Evolutionary conservation across 192 early-diverging fungal species (phyloP).

Genomic region (Helicostylum pulchrum): DNA sequence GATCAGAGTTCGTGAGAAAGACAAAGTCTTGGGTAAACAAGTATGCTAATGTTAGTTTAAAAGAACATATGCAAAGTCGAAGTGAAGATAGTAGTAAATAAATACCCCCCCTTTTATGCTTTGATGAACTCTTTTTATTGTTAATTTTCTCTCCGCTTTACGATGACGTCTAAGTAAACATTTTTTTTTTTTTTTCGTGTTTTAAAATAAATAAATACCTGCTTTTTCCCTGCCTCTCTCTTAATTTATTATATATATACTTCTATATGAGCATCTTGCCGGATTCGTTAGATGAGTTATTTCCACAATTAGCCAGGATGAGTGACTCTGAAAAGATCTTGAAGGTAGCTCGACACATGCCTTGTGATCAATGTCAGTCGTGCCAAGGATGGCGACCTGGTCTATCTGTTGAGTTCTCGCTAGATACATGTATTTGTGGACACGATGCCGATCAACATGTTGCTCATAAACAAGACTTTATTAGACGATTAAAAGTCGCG

Average conservation of each 20-base stretch:
- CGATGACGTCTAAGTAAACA: too few species aligned
- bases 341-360: conserved; percentile 38
- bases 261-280: neutral
- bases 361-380: conserved; percentile 40
- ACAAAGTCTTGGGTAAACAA: too few species aligned
- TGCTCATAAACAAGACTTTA: conserved; percentile 43
- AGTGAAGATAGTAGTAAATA: too few species aligned
- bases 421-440: conserved; percentile 39
- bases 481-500: conserved; percentile 45
- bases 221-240: neutral
- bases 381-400: conserved; percentile 50
- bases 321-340: conserved; percentile 13
- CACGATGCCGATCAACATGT: conserved; percentile 47
- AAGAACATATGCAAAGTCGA: too few species aligned
- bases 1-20: too few species aligned
- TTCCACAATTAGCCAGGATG: conserved; percentile 13
- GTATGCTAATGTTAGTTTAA: too few species aligned
- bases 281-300: conserved; percentile 5
- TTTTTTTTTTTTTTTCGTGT: too few species aligned
- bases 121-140: too few species aligned
- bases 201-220: too few species aligned
- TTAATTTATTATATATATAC: neutral
- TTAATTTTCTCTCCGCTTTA: too few species aligned
- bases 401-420: conserved; percentile 12
- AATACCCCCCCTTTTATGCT: too few species aligned